Conservation (phyloP, 805 yeast genomes). For the Metschnikowia gelsemii region DNA sequence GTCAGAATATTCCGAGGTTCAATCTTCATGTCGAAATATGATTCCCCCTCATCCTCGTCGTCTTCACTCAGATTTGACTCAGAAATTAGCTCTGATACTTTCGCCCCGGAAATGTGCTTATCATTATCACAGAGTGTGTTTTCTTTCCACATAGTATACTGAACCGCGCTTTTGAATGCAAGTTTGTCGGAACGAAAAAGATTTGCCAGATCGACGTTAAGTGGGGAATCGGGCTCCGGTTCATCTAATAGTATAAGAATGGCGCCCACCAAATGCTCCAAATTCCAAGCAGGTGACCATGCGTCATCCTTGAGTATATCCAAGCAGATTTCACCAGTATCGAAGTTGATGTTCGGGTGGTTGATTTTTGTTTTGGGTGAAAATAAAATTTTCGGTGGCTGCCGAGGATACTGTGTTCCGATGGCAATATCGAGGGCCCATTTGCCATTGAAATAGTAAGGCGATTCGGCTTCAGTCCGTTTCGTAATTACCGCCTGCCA, state of each 20-base stretch:
- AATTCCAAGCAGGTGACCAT: slow-evolving; percentile 79
- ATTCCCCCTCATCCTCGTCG: slow-evolving; percentile 5
- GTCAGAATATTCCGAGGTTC: too few relatives aligned
- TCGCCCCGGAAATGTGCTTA: slow-evolving; percentile 12
- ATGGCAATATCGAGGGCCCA: slow-evolving; percentile 52
- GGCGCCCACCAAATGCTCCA: slow-evolving; percentile 55
- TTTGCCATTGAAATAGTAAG: slow-evolving; percentile 48
- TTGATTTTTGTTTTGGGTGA: slow-evolving; percentile 38
- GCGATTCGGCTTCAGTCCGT: slow-evolving; percentile 41
- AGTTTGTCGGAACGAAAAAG: slow-evolving; percentile 44
- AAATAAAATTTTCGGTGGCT: slow-evolving; percentile 58
- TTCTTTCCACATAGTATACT: slow-evolving; percentile 41
- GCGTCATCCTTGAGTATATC: slow-evolving; percentile 55
- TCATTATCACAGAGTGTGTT: slow-evolving; percentile 26
- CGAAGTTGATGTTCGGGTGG: slow-evolving; percentile 42
- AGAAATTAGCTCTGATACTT: too few relatives aligned
- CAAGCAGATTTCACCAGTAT: slow-evolving; percentile 68
- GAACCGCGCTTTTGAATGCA: slow-evolving; percentile 42
- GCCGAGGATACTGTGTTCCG: slow-evolving; percentile 51
- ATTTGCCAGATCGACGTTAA: slow-evolving; percentile 69
- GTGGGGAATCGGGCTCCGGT: slow-evolving; percentile 72
- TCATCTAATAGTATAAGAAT: slow-evolving; percentile 55
- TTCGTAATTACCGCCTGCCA: slow-evolving; percentile 21
- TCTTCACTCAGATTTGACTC: slow-evolving; percentile 9
- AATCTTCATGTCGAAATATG: too few relatives aligned